Base-by-base conservation (phyloP, 2,329 filamentous ascomycete genomes). In the Sarocladium strictum region DNA sequence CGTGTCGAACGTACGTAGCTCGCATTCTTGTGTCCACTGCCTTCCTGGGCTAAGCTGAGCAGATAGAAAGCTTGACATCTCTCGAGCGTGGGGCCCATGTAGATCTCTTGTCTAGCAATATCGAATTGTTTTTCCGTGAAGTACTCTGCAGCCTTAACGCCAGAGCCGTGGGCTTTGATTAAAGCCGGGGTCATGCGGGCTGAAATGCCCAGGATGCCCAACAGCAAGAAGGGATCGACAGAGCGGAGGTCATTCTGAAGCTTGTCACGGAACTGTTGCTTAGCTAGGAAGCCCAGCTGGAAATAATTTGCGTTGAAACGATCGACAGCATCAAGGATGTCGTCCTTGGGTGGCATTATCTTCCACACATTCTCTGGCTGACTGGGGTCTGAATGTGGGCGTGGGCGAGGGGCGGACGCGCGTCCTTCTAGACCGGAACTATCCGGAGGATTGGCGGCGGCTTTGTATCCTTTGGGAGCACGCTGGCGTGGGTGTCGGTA, bases 61-160 rank as follows among this genome's bases (percentile, higher is more conserved):
- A 84, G 65, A 58, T 82, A 83, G 57, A 83, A 83, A 1, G 75
- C 79, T 63, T 84, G 80, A 53, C 78, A 82, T 38, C 76, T 70
- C 60, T 83, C 78, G 17, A 84, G 62, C 0, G 74, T 79, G 0
- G 79, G 76, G 53, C 75, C 73, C 37, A 73, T 67, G 60, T 82
- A 82, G 19, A 83, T 65, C 59, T 81, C 78, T 23, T 66, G 65
- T 29, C 75, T 62, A 1, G 79, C 78, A 9, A 82, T 64, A 6
- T 62, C 61, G 9, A 75, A 73, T 1, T 79, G 77, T 24, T 71
- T 73, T 35, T 75, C 73, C 71, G 80, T 78, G 58, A 80, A 83
- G 47, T 71, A 74, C 57, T 80, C 76, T 15, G 78, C 74, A 1
- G 78, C 79, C 41, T 72, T 72, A 40, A 79, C 69, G 6, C 76